A percentile compares a stretch with the other conserved stretches of the same genome.
Evolutionary conservation across 805 yeast genomes (phyloP).

Genomic region (Starmera caribaea): DNA sequence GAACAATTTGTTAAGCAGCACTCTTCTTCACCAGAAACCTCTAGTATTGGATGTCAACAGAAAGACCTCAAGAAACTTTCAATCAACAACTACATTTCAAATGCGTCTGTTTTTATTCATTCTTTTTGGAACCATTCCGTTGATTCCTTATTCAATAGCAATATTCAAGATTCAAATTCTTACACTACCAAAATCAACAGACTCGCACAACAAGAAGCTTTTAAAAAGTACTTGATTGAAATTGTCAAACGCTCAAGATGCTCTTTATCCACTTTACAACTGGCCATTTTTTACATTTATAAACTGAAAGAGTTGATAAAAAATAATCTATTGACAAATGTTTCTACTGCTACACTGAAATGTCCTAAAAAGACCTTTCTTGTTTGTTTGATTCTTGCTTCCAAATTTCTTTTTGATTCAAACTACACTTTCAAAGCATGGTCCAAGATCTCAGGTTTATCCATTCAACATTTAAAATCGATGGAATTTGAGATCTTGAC

Average conservation of each 20-base stretch:
- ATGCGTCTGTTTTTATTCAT: conserved; percentile 7
- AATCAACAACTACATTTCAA: conserved; percentile 6
- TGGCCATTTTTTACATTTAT: conserved; percentile 56
- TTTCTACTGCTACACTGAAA: background rate
- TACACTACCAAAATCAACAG: background rate
- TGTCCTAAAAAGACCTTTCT: conserved; percentile 64
- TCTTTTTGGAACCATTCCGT: conserved; percentile 12
- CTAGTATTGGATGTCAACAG: no score
- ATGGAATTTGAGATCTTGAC: conserved; percentile 46
- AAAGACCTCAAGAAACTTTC: no score
- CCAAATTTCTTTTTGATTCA: conserved; percentile 66
- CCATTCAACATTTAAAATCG: conserved; percentile 35
- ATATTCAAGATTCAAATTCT: background rate
- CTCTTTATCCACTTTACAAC: conserved; percentile 51
- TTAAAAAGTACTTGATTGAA: conserved; percentile 25
- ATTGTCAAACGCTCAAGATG: conserved; percentile 44
- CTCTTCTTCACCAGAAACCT: no score
- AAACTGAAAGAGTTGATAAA: conserved; percentile 28
- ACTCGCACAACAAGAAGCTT: background rate
- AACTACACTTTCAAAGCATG: conserved; percentile 62
- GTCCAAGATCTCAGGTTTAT: conserved; percentile 65
- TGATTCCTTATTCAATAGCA: background rate
- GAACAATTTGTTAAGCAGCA: no score
- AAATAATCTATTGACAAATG: background rate
- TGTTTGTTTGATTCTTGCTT: conserved; percentile 58